A percentile compares a stretch with the other conserved stretches of the same genome.
Conservation (phyloP, 345 rosid species). For the Psidium guajava region DNA sequence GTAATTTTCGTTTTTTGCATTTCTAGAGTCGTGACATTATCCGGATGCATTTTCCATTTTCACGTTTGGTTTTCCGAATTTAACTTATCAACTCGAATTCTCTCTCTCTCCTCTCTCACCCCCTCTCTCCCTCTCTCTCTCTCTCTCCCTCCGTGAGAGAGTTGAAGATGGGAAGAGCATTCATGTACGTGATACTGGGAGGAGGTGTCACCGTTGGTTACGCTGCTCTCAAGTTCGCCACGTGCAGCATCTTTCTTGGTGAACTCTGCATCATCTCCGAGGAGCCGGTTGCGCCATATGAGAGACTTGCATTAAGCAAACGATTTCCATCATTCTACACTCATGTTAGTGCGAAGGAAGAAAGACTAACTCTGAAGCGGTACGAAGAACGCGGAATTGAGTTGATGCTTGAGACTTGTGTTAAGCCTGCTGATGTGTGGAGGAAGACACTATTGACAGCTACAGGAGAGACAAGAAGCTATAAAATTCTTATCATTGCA, state of each 20-base stretch:
- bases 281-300: constrained; percentile 89
- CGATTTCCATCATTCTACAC: constrained; percentile 97
- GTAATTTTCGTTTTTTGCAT: no score
- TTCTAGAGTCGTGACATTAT: no score
- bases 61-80: no score
- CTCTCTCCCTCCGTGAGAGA: background rate
- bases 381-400: constrained; percentile 92
- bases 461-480: constrained; percentile 89
- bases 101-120: no score
- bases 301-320: constrained; percentile 90
- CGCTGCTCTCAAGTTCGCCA: constrained; percentile 91
- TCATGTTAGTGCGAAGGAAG: constrained; percentile 87
- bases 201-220: constrained; percentile 98
- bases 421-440: constrained; percentile 81
- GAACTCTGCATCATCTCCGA: constrained; percentile 92
- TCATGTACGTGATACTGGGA: constrained; percentile 85
- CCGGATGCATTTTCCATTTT: no score
- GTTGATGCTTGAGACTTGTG: constrained; percentile 84
- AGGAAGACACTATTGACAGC: constrained; percentile 80
- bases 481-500: constrained; percentile 77
- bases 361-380: constrained; percentile 82
- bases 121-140: background rate
- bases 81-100: no score
- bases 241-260: constrained; percentile 60
- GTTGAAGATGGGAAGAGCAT: constrained; percentile 82